Base-by-base conservation (phyloP, 116 monocot genomes). In the Posidonia oceanica region DNA sequence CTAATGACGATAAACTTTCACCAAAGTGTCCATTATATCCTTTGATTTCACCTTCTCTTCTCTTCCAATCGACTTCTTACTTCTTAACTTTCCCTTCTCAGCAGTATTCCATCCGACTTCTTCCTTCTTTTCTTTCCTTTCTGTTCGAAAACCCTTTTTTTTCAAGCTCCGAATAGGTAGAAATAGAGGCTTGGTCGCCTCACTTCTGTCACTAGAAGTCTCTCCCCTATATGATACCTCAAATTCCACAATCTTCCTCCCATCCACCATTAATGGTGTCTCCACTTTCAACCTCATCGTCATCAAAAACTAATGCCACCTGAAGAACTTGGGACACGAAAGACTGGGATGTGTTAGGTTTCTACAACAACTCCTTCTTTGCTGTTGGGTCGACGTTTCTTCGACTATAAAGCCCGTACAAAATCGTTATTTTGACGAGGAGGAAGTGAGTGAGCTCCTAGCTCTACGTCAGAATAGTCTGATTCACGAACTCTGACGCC, bases 371-470 rank as follows among this genome's bases (percentile, higher is more conserved):
- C 14, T 82, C 80, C 60, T 81, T 85, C 36, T 81, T 83, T 4
- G 15, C 39, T 3, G 74, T 82, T 4, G 39, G 39, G 53, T 80
- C 83, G 69, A 68, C 52, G 81, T 81, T 82, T n/a, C 80, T 76
- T 41, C 75, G 69, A 78, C 91, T 83, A 72, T 83, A 92, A 20
- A 92, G 83, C 57, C 91, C 91, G 74, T 88, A 92, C 68, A 88
- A 83, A 5, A 92, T 70, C 42, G 86, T 79, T 70, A 90, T 77
- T 59, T 86, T 86, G 65, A 90, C 83, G 54, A 86, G 39, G 65
- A 90, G 79, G 65, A 90, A 83, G 65, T 86, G 89, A 54, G 83
- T 70, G 68, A 90, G 81, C 71, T 90, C 89, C 89, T 83, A 86
- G 36, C 65, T 72, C 61, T 76, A 63, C 55, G 70, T 78, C 64